Evolutionary conservation across 345 rosid genomes (phyloP), one percentile per base, ranked within the genome.

Genomic region (Eucalyptus caleyi): DNA sequence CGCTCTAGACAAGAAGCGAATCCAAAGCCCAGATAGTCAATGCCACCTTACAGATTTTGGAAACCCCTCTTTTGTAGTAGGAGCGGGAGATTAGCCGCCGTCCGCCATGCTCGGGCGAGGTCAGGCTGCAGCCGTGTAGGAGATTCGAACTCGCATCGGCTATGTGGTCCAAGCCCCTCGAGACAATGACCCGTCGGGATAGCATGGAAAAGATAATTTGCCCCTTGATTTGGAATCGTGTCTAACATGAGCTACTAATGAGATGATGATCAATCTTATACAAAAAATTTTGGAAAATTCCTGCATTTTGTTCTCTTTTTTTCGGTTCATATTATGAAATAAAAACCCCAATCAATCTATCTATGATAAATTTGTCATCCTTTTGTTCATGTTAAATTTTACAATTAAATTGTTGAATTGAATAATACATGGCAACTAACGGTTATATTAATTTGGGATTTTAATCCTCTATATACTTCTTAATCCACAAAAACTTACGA

Each of bases 311-410:
- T 72, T 19, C 26, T 32, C 5, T 9, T 16, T 67, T 32, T 60
- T 27, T 60, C 1, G 0, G 6, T 56, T 56, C 2, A 56, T 56
- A 23, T 56, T 24, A 10, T 23, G 6, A 56, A 56, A 56, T 23
- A 54, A 53, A 53, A 16, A 8, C 5, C 3, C 62, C 30, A 9
- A 56, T 1, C 6, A 23, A 0, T 2, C 9, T 24, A 56, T 24
- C 1, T 2, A 0, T 24, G 1, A 56, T 19, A 53, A 19, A 53
- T 53, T 53, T 53, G 0, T 53, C 5, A 0, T 53, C 2, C 2
- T 3, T 53, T 53, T 53, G 5, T 53, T 53, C 11, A 0, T 2
- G 0, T 8, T 53, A 19, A 53, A 21, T 53, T 53, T 53, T 21
- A 21, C 2, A 21, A 53, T 53, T 0, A 56, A 56, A 56, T 56